Evolutionary conservation across 1,284 basidiomycete genomes (phyloP).

Genomic region (Cryptococcus sp.): DNA sequence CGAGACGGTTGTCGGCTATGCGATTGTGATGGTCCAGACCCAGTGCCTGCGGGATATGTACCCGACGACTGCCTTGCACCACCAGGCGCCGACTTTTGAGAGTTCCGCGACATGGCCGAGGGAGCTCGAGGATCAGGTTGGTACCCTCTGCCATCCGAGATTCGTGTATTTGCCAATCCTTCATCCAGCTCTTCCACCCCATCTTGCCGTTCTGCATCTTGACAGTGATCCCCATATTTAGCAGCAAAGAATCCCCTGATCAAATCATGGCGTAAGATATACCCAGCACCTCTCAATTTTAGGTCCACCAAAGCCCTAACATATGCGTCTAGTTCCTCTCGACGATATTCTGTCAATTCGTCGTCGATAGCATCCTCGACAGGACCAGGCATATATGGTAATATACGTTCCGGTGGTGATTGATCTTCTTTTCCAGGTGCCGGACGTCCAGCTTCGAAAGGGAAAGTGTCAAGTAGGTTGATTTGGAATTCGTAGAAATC

Average conservation of each 20-base stretch:
- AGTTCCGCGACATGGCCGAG: conserved; percentile 19
- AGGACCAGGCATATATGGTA: conserved; percentile 96
- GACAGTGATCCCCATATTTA: conserved; percentile 81
- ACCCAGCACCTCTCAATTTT: conserved; percentile 63
- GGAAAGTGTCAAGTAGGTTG: conserved; percentile 76
- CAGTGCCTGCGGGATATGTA: neutral
- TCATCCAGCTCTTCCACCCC: conserved; percentile 63
- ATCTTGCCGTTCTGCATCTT: conserved; percentile 56
- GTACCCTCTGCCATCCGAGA: conserved; percentile 7
- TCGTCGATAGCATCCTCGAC: conserved; percentile 74
- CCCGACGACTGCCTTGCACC: conserved; percentile 3
- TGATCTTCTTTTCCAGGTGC: conserved; percentile 42
- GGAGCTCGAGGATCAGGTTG: conserved; percentile 9
- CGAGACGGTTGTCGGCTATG: conserved; percentile 9
- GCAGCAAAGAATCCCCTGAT: conserved; percentile 80
- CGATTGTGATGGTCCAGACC: conserved; percentile 6
- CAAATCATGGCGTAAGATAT: conserved; percentile 75
- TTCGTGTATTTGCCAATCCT: conserved; percentile 28
- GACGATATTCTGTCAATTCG: conserved; percentile 72
- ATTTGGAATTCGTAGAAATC: conserved; percentile 99
- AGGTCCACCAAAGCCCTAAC: conserved; percentile 68
- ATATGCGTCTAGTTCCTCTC: conserved; percentile 84
- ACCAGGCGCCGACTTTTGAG: conserved; percentile 12
- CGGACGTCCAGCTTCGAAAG: conserved; percentile 75
- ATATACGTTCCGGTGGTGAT: conserved; percentile 58